A percentile compares a stretch with the other conserved stretches of the same genome.
Evolutionary conservation across 23 red algal species (phyloP).

Genomic region (Agarophyton chilense): DNA sequence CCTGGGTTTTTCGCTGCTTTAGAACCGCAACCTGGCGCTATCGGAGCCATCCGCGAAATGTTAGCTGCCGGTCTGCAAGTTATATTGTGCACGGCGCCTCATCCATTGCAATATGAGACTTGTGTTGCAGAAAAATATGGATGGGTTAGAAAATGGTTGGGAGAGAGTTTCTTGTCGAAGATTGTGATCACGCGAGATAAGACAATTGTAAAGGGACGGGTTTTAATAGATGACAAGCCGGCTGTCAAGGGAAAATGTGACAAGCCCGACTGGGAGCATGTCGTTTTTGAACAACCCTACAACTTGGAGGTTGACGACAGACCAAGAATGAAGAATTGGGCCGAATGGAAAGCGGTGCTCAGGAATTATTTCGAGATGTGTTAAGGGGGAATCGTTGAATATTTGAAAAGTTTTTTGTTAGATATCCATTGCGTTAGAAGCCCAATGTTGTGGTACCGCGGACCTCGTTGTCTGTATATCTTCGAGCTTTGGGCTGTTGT

Average conservation of each 20-base stretch:
- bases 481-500: too few species aligned
- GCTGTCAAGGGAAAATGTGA: conserved; percentile 62
- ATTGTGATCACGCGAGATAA: conserved; percentile 94
- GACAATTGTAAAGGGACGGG: conserved; percentile 79
- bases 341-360: conserved; percentile 69
- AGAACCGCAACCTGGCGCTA: conserved; percentile 70
- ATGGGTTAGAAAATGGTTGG: conserved; percentile 89
- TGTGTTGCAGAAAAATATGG: conserved; percentile 93
- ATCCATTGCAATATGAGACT: conserved; percentile 92
- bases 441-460: too few species aligned
- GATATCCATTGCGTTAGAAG: too few species aligned
- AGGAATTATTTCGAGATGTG: conserved; percentile 22
- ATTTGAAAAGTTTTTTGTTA: too few species aligned
- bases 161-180: conserved; percentile 78
- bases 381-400: background rate
- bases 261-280: conserved; percentile 87
- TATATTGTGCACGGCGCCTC: conserved; percentile 88
- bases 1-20: conserved; percentile 83
- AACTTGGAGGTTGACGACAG: conserved; percentile 61
- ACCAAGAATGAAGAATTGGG: conserved; percentile 74
- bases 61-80: conserved; percentile 71
- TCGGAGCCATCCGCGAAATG: conserved; percentile 84
- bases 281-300: conserved; percentile 86
- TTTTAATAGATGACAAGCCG: conserved; percentile 98
- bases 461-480: too few species aligned